A percentile compares a stretch with the other conserved stretches of the same genome.
Conservation (phyloP, 306 rosid species). For the Cucurbita argyrosperma region DNA sequence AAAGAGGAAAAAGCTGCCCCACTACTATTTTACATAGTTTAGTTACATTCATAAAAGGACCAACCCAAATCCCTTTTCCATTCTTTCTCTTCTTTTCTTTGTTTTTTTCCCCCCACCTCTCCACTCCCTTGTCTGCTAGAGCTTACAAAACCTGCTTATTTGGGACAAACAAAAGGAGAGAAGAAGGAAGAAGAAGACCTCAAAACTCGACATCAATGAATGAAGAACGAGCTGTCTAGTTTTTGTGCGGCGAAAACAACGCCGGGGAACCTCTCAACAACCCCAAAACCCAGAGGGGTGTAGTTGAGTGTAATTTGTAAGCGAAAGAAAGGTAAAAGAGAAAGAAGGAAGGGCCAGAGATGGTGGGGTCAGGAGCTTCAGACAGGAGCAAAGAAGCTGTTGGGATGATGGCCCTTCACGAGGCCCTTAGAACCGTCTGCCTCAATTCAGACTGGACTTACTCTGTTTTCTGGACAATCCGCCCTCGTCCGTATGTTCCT, state of each 20-base stretch:
- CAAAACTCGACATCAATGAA: background rate
- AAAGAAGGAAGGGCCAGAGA: slow-evolving; percentile 24
- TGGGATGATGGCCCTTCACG: slow-evolving; percentile 99
- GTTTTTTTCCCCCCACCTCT: slow-evolving; percentile 3
- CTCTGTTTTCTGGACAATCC: slow-evolving; percentile 99
- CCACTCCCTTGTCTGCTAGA: slow-evolving; percentile 10
- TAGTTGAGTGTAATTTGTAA: slow-evolving; percentile 8
- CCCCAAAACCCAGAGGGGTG: background rate
- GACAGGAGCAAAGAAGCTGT: slow-evolving; percentile 99
- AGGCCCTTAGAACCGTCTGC: slow-evolving; percentile 86
- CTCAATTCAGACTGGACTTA: slow-evolving; percentile 92
- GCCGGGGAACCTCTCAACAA: background rate
- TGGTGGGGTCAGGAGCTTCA: slow-evolving; percentile 99
- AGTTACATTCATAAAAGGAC: background rate
- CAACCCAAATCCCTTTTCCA: slow-evolving; percentile 1
- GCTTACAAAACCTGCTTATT: slow-evolving; percentile 17
- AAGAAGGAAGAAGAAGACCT: background rate
- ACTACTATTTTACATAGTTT: slow-evolving; percentile 3
- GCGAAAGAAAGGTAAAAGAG: slow-evolving; percentile 8
- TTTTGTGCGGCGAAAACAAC: background rate
- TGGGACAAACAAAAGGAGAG: slow-evolving; percentile 21
- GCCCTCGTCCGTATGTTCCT: slow-evolving; percentile 86
- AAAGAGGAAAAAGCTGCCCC: slow-evolving; percentile 10
- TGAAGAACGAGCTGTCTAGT: background rate
- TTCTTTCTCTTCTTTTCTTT: background rate